Percentiles rank a stretch among this genome's conserved stretches.
phyloP scores from a whole-genome alignment of 495 filamentous ascomycete species.

The Evernia prunastri region DNA sequence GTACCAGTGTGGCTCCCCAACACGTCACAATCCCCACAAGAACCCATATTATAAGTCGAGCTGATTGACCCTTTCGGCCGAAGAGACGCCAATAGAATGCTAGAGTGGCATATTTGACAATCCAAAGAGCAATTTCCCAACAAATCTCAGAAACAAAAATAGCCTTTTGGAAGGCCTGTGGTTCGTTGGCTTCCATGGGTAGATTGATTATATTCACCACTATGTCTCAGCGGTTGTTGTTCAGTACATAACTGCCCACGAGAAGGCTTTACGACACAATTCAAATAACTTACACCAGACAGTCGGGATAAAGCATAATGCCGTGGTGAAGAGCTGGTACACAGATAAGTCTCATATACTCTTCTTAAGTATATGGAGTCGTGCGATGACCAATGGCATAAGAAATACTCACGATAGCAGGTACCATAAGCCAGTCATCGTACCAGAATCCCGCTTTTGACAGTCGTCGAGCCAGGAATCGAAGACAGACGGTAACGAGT shows the following conservation, averaged over 20 bases:
- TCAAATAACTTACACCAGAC: background rate
- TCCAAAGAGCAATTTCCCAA: slow-evolving; percentile 27
- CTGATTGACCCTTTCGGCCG: slow-evolving; percentile 7
- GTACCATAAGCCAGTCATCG: slow-evolving; percentile 36
- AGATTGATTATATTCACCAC: too few species aligned
- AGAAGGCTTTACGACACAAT: too few species aligned
- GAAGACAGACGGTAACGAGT: slow-evolving; percentile 14
- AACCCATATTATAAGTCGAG: slow-evolving; percentile 27
- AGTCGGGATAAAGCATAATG: background rate
- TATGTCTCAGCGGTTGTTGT: too few species aligned
- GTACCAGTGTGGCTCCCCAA: slow-evolving; percentile 8
- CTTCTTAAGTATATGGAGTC: accelerated
- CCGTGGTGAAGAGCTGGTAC: slow-evolving; percentile 6
- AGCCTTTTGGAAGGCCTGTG: too few species aligned
- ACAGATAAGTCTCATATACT: background rate
- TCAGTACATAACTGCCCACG: too few species aligned
- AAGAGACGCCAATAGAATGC: slow-evolving; percentile 42
- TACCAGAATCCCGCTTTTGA: slow-evolving; percentile 26
- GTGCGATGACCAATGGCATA: too few species aligned
- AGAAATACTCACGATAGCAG: slow-evolving; percentile 25
- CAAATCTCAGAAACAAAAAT: slow-evolving; percentile 18
- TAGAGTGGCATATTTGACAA: slow-evolving; percentile 36
- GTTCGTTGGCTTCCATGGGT: too few species aligned
- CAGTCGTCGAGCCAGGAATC: slow-evolving; percentile 27
- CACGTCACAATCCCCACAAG: slow-evolving; percentile 28